Evolutionary conservation across 2,329 filamentous ascomycete genomes (phyloP), one percentile per base, ranked within the genome.

Genomic region (Venturia oleaginea): DNA sequence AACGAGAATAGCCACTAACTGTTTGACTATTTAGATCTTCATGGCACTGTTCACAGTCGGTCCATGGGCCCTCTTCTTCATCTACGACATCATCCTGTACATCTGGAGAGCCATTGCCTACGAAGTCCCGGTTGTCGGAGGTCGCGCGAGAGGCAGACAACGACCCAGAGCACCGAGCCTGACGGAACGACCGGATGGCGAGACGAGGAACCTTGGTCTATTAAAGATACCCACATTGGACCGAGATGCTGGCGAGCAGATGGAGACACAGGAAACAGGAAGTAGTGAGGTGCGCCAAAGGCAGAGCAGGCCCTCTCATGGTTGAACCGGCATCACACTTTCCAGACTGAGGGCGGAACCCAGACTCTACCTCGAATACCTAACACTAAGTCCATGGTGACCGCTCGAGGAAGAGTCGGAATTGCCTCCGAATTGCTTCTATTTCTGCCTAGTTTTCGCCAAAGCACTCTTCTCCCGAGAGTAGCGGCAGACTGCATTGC

Each of bases 51-150:
- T 88, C 54, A 83, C 81, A 57, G 84, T 89, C 67, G 81, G 82
- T 1, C 86, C 86, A 13, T 89, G 86, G 84, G 73, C 81, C 5
- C 75, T 82, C 30, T 74, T 89, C 42, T 76, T 90, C 67, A 64
- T 85, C 67, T 88, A 88, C 76, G 86, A 90, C 71, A 72, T 86
- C 63, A 67, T 83, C 30, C 79, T 88, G 51, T 90, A 87, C 74
- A 67, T 84, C 65, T 83, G 81, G 72, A 84, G 86, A 66, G 77
- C 81, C 17, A 70, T 80, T 15, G 79, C 80, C 51, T 84, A 86
- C 72, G 81, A 87, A 66, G 73, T 87, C 2, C 86, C 86, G 1
- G 71, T 82, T 37, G 69, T 86, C 59, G 86, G 86, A 4, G 86
- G 86, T 6, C 77, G 85, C 68, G 85, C 85, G 40, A 78, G 81